Percentiles rank a stretch among this genome's conserved stretches.
Conservation (phyloP, 768 basidiomycete genomes). For the Tricholomella constricta region DNA sequence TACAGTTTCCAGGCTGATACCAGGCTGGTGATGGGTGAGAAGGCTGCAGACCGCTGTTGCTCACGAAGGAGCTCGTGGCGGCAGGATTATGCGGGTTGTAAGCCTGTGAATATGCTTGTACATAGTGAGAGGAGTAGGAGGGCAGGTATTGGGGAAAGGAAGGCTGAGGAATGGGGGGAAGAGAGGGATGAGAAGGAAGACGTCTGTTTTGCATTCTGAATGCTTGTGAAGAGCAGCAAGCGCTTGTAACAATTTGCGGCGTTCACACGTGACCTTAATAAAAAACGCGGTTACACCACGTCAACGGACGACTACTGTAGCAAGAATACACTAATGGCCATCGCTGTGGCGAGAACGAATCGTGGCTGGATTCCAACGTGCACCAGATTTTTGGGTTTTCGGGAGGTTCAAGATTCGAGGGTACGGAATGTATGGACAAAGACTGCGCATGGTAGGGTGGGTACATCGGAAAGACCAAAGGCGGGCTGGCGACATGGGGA, state of each 20-base stretch:
- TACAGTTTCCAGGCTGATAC: slow-evolving; percentile 63
- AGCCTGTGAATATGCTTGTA: slow-evolving; percentile 19
- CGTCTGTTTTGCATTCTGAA: neutral
- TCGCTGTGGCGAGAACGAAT: slow-evolving; percentile 9
- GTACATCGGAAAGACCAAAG: slow-evolving; percentile 15
- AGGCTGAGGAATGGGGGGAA: slow-evolving; percentile 3
- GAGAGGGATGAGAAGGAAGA: slow-evolving; percentile 3
- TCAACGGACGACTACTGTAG: slow-evolving; percentile 17
- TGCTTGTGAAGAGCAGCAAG: neutral
- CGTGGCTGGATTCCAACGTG: slow-evolving; percentile 12
- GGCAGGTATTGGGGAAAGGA: slow-evolving; percentile 2
- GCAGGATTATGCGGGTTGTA: neutral
- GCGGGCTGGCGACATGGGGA: no score
- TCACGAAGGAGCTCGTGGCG: neutral
- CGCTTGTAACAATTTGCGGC: no score
- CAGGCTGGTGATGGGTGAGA: slow-evolving; percentile 35
- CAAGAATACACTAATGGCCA: slow-evolving; percentile 15
- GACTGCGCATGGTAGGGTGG: slow-evolving; percentile 7
- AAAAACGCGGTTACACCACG: slow-evolving; percentile 20
- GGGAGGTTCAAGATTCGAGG: slow-evolving; percentile 18
- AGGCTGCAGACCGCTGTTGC: neutral
- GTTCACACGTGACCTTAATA: slow-evolving; percentile 22
- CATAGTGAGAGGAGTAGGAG: slow-evolving; percentile 22
- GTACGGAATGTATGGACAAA: slow-evolving; percentile 16
- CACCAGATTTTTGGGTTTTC: slow-evolving; percentile 11